Base-by-base conservation (phyloP, 129 eudicot species). In the Flaveria sonorensis region DNA sequence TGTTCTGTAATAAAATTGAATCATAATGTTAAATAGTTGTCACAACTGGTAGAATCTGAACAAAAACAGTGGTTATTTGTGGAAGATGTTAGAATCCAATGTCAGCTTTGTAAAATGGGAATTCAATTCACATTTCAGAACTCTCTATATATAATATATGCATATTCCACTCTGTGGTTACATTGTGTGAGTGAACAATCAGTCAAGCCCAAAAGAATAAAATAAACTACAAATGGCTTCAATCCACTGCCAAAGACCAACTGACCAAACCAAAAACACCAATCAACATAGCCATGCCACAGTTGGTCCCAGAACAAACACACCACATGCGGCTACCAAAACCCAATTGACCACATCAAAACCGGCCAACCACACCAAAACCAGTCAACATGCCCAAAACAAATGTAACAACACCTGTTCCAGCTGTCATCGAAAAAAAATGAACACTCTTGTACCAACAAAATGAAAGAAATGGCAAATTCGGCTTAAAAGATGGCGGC, bases 381-480 rank as follows among this genome's bases (percentile, higher is more conserved):
- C 2, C 14, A 13, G 10, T 16, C 75, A 69, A 66, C 68, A 47
- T 60, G 65, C 73, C 75, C 74, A 65, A 32, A 73, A 55, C 69
- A 64, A 64, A 24, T 80, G 79, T 42, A 80, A 80, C 40, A 80
- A 80, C 40, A 52, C 61, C 11, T 72, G 79, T 46, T 7, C 73
- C 64, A 64, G 83, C 65, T 80, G 79, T 30, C 79, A 72, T 9
- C 50, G 60, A 50, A 80, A 73, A 42, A 77, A 50, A 80, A 73
- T 24, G 74, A 72, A 56, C 77, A 72, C 59, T 62, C 72, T 28
- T 83, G 67, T 39, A 78, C 75, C 50, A 77, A 53, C 57, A 78
- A 73, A 66, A 67, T 78, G 80, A 77, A 72, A 67, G 83, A 32
- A 32, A 77, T 83, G 83, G 67, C 80, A 13, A 77, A 72, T 72